Evolutionary conservation across 768 basidiomycete genomes (phyloP).

Genomic region (Lenzites betulinus): DNA sequence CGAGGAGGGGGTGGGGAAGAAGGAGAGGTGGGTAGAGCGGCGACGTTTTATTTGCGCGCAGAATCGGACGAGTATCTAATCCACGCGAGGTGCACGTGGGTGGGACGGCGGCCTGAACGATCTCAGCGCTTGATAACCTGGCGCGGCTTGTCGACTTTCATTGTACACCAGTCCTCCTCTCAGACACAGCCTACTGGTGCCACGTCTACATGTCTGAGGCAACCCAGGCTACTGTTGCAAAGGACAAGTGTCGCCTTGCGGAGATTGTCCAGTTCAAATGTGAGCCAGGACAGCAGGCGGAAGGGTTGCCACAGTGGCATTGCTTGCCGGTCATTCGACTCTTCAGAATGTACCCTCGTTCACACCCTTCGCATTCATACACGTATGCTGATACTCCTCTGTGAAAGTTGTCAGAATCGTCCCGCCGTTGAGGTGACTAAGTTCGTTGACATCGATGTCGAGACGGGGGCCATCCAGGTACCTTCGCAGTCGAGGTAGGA

Average conservation of each 20-base stretch:
- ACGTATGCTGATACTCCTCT: slow-evolving; percentile 2
- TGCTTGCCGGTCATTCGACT: slow-evolving; percentile 79
- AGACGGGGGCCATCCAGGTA: slow-evolving; percentile 26
- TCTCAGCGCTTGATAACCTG: background rate
- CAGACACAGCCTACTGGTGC: background rate
- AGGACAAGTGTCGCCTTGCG: slow-evolving; percentile 54
- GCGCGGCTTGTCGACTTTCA: background rate
- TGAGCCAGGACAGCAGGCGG: slow-evolving; percentile 36
- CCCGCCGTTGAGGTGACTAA: slow-evolving; percentile 59
- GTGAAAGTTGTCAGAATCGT: slow-evolving; percentile 58
- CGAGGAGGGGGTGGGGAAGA: slow-evolving; percentile 27
- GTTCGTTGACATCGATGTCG: slow-evolving; percentile 19
- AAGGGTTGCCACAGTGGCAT: slow-evolving; percentile 40
- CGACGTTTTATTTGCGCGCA: slow-evolving; percentile 25
- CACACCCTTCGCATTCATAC: background rate
- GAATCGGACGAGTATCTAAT: slow-evolving; percentile 23
- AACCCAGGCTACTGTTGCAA: background rate
- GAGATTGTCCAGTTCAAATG: slow-evolving; percentile 79
- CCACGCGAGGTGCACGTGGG: slow-evolving; percentile 21
- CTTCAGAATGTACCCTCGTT: slow-evolving; percentile 61
- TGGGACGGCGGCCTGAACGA: background rate
- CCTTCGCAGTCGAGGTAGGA: slow-evolving; percentile 42
- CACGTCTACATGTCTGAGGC: background rate
- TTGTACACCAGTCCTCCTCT: background rate
- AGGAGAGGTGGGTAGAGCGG: slow-evolving; percentile 21